Evolutionary conservation across 495 filamentous ascomycete genomes (phyloP).

Genomic region (Choiromyces venosus): DNA sequence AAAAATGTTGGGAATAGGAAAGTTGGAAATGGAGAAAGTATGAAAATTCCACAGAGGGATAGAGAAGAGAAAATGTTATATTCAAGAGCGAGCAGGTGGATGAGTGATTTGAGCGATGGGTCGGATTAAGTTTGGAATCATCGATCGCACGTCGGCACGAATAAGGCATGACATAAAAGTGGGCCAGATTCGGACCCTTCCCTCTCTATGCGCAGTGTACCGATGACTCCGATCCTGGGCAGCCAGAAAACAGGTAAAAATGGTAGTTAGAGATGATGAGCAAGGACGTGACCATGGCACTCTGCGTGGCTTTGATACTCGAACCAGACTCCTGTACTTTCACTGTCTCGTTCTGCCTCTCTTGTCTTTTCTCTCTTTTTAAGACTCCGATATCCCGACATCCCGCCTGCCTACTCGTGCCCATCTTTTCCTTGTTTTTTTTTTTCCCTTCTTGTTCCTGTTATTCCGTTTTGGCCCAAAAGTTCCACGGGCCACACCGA

Average conservation of each 20-base stretch:
- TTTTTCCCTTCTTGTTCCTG: neutral
- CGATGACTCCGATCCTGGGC: neutral
- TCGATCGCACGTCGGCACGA: neutral
- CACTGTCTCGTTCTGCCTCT: neutral
- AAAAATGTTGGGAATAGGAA: constrained; percentile 11
- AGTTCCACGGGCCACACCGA: neutral
- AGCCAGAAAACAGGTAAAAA: neutral
- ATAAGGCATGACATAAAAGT: neutral
- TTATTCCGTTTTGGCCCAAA: neutral
- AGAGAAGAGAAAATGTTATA: neutral
- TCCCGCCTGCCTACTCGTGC: neutral
- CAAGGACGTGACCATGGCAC: neutral
- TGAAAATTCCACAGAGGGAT: constrained; percentile 3
- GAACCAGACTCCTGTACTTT: neutral
- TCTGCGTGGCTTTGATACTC: neutral
- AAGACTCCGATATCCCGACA: neutral
- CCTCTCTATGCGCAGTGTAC: neutral
- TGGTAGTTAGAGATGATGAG: neutral
- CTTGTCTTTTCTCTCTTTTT: neutral
- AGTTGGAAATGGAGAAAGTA: constrained; percentile 13
- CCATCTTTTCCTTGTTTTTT: neutral
- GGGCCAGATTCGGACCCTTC: neutral
- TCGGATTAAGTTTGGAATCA: neutral
- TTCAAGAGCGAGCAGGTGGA: neutral
- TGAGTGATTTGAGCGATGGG: neutral